These are phyloP conservation scores for Trichoderma reesei DNA, from an alignment of 495 filamentous ascomycete species.

Conservation along the genomic window DNA sequence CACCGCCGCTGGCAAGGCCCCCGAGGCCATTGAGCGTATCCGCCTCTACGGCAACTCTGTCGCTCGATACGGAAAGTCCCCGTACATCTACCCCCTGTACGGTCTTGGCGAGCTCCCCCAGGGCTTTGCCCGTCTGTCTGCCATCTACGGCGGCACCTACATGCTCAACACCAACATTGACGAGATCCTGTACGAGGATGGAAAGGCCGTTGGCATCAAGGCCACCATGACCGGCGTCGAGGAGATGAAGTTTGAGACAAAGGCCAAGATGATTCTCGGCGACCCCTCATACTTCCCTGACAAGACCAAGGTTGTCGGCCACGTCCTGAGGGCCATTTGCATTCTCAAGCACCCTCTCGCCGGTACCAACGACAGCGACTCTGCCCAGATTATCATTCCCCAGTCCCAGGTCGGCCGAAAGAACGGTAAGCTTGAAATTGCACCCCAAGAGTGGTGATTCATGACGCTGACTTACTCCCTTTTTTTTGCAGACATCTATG, in stretches of 20 bases:
- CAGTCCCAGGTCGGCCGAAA: constrained; percentile 92
- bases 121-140: constrained; percentile 93
- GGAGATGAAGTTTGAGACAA: constrained; percentile 90
- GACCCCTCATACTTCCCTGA: constrained; percentile 94
- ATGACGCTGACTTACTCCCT: not conserved
- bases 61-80: constrained; percentile 94
- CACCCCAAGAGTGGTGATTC: too few species aligned
- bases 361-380: constrained; percentile 78
- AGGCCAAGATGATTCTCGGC: constrained; percentile 89
- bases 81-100: constrained; percentile 98
- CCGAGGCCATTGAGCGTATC: constrained; percentile 85
- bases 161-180: constrained; percentile 95
- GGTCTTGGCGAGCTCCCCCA: constrained; percentile 95
- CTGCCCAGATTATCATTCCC: constrained; percentile 91
- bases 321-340: constrained; percentile 93
- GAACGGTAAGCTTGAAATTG: constrained; percentile 56
- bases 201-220: constrained; percentile 85
- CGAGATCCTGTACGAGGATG: constrained; percentile 70
- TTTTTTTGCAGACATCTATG: constrained; percentile 72
- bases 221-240: constrained; percentile 87
- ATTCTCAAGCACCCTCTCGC: constrained; percentile 91
- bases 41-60: constrained; percentile 96
- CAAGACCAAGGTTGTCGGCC: constrained; percentile 77
- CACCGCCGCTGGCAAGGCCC: constrained; percentile 56
- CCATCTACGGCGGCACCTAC: constrained; percentile 97